Conservation (phyloP, 1,284 basidiomycete genomes). For the Tylopilus sp. region DNA sequence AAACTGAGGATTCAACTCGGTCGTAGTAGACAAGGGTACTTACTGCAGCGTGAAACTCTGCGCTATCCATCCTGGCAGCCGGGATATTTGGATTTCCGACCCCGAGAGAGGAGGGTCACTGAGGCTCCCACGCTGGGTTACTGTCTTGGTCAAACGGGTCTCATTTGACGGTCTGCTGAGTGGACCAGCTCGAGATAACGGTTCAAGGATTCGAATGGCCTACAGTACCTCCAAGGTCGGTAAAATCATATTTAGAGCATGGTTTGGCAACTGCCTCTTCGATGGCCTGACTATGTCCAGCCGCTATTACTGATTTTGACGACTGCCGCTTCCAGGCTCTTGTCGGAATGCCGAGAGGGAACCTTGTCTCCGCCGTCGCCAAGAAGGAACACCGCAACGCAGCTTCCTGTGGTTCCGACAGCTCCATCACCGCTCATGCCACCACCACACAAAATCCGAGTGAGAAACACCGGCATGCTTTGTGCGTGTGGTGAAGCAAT, state of each 20-base stretch:
- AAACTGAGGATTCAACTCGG: neutral
- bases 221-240: too few relatives aligned
- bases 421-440: too few relatives aligned
- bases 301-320: neutral
- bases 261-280: neutral
- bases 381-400: too few relatives aligned
- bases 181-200: neutral
- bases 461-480: too few relatives aligned
- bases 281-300: neutral
- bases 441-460: neutral
- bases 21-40: constrained; percentile 26
- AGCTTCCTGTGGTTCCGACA: too few relatives aligned
- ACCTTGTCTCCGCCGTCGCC: too few relatives aligned
- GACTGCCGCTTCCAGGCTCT: too few relatives aligned
- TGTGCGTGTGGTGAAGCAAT: too few relatives aligned
- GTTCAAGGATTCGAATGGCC: too few relatives aligned
- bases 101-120: neutral
- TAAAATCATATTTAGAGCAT: neutral
- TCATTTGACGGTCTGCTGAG: neutral
- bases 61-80: constrained; percentile 68
- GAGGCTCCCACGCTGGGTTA: constrained; percentile 8
- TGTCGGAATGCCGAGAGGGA: too few relatives aligned
- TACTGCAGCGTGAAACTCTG: constrained; percentile 70
- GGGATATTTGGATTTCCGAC: too few relatives aligned
- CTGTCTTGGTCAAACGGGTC: too few relatives aligned